These are phyloP conservation scores for Zancudomyces culisetae DNA, from an alignment of 371 early-diverging fungal genomes.

Conservation along the genomic window DNA sequence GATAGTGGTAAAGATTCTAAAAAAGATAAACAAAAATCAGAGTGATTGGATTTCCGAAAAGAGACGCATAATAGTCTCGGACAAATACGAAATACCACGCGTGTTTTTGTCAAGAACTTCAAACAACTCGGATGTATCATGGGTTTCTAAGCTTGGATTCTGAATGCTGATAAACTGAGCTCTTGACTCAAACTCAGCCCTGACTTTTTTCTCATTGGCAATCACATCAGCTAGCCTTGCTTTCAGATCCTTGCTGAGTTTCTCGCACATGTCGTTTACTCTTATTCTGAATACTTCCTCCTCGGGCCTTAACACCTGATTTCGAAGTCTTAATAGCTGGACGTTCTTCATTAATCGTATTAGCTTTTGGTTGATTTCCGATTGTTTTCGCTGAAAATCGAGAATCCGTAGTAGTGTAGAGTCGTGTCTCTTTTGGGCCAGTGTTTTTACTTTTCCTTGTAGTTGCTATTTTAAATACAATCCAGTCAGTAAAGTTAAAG, in stretches of 20 bases:
- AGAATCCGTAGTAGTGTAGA: slow-evolving; percentile 39
- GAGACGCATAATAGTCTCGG: not conserved
- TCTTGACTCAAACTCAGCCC: not conserved
- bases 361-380: slow-evolving; percentile 54
- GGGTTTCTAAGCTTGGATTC: not conserved
- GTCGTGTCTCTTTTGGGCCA: slow-evolving; percentile 36
- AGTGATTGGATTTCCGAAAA: not conserved
- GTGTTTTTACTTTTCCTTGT: slow-evolving; percentile 35
- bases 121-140: too few species aligned
- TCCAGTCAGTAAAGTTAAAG: too few species aligned
- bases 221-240: not conserved
- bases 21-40: not conserved
- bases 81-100: not conserved
- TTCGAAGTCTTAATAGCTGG: slow-evolving; percentile 59
- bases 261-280: slow-evolving; percentile 36
- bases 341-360: slow-evolving; percentile 58
- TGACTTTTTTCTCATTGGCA: not conserved
- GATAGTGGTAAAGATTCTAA: not conserved
- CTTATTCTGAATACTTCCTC: slow-evolving; percentile 58
- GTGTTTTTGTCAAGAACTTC: not conserved
- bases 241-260: not conserved
- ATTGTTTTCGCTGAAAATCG: slow-evolving; percentile 51
- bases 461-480: slow-evolving; percentile 27
- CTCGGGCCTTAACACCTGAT: slow-evolving; percentile 56
- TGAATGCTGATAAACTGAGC: not conserved